Evolutionary conservation across 164 flowering plant genomes (phyloP), one percentile per base, ranked within the genome.

Genomic region (Vitis rupestris): DNA sequence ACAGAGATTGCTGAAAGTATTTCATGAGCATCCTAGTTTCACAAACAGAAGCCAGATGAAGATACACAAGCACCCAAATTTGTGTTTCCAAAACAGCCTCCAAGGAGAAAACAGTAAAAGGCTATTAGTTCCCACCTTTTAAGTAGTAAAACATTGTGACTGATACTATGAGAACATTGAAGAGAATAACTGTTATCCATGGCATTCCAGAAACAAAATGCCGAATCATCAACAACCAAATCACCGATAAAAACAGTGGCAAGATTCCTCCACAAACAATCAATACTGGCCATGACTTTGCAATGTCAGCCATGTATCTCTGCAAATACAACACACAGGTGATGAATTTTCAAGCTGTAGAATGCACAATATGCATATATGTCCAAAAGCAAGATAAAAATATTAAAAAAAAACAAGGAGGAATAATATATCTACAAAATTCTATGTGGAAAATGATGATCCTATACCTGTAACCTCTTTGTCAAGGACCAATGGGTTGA

Each of bases 191-290:
- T 50, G 99, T 95, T 70, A 95, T 85, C 99, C 99, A 95, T 52
- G 97, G 92, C 99, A 95, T 95, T 72, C 86, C 99, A 72, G 89
- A 79, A 74, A 93, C 99, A 85, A 93, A 88, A 83, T 91, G 89
- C 16, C 97, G 85, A 69, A 93, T 91, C 93, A 95, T 76, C 57
- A 93, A 76, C 77, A 95, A 79, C 99, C 99, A 95, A 70, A 93
- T 73, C 65, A 93, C 83, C 53, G 99, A 89, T 68, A 95, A 59
- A 83, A 93, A 89, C 47, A 95, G 78, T 4, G 99, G 99, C 79
- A 95, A 10, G 30, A 95, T 72, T 77, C 92, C 98, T 72, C 99
- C 99, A 80, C 99, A 95, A 63, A 93, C 97, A 74, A 95, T 83
- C 85, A 95, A 71, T 14, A 95, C 94, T 0, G 93, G 95, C 99